Base-by-base conservation (phyloP, 768 basidiomycete genomes). In the Chiua virens region DNA sequence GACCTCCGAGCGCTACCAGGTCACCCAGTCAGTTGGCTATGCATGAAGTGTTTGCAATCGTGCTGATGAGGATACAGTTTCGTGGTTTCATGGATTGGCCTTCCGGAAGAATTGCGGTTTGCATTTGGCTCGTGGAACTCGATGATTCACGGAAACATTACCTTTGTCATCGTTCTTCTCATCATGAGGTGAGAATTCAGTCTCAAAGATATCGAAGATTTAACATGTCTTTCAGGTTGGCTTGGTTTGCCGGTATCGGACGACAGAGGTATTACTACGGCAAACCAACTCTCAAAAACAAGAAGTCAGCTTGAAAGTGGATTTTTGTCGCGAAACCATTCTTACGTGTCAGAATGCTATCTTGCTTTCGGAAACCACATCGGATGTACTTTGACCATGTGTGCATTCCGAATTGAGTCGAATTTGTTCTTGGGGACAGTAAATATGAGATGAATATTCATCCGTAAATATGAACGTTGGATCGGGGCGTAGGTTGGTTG, bases 131-230 rank as follows among this genome's bases (percentile, higher is more conserved):
- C 62, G 14, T 92, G 88, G 89, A 90, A 89, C 65, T 62, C 75
- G 23, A 85, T 80, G 75, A 86, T 82, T 0, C 88, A 90, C 57
- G 89, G 88, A 30, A 92, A 90, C 60, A 83, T 89, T 61, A 82
- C 86, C 4, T 71, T 82, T 50, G 78, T 80, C 21, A 45, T 83
- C 27, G 68, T 83, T 22, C 72, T 91, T 34, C 75, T 85, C 47
- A 42, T 72, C 36, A 75, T 76, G 56, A 78, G 87, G 87, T 87
- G 62, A 54, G 50, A 2, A 13, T 44, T 11, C 18, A 45, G 20
- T 41, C 42, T 39, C 28, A 13, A 23, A 38, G 9, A 39, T 57
- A 42, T 50, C 38, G 39, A 27, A 17, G 37, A 25, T 47, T 15
- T 52, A 21, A 62, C 41, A 37, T 22, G 23, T 35, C 37, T 15